These are phyloP conservation scores for Ilex asprella DNA, from an alignment of 257 asterid genomes.

Conservation along the genomic window DNA sequence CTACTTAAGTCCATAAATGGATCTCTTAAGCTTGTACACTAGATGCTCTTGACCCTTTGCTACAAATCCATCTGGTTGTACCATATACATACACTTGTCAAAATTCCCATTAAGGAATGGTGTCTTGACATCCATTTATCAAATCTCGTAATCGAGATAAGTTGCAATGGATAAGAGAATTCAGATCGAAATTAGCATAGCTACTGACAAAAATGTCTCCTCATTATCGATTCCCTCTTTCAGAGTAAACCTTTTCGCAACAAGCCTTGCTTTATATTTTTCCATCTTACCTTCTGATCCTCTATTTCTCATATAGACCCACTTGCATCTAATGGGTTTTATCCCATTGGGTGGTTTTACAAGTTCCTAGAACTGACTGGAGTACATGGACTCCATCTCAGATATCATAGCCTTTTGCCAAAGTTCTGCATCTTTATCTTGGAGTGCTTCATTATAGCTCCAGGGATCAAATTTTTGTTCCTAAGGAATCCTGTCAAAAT, in stretches of 20 bases:
- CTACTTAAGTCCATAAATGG: no score
- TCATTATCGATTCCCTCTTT: neutral
- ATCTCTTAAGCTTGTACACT: no score
- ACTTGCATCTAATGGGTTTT: neutral
- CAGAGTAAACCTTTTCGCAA: neutral
- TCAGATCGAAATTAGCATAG: neutral
- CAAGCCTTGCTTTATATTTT: neutral
- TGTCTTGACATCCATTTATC: neutral
- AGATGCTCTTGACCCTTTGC: no score
- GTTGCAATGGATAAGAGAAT: neutral
- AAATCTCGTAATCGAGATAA: neutral
- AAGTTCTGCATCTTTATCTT: no score
- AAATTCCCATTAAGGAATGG: neutral
- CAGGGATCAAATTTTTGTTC: no score
- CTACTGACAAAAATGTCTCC: neutral
- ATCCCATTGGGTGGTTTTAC: no score
- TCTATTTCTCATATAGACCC: neutral
- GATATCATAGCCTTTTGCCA: no score
- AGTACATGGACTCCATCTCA: no score
- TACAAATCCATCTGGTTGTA: no score
- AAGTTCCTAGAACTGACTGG: neutral
- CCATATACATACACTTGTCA: no score
- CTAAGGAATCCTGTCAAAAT: no score
- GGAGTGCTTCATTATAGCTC: neutral
- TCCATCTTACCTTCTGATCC: neutral